Base-by-base conservation (phyloP, 2,329 filamentous ascomycete species). In the Trematosphaeria pertusa region DNA sequence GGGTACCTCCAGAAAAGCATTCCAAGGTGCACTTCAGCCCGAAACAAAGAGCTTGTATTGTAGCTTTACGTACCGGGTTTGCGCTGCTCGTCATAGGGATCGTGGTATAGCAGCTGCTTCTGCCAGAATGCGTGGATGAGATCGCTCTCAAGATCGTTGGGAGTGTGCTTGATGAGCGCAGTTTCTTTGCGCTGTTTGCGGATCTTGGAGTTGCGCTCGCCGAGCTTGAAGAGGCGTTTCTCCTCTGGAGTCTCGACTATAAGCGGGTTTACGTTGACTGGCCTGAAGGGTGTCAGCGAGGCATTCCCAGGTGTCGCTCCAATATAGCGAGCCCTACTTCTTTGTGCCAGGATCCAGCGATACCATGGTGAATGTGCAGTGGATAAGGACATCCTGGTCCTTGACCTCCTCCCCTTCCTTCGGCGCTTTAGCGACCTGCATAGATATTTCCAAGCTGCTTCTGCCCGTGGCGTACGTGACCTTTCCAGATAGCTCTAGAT, bases 311-410 rank as follows among this genome's bases (percentile, higher is more conserved):
- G n/a, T 11, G 32, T 14, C 9, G 46, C 21, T 17, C 2, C 1
- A 3, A 15, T 17, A 12, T 2, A 22, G 3, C 9, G 26, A n/a
- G 1, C 14, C 45, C 5, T 65, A 81, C 74, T 81, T 86, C 69
- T 86, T 88, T 1, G 86, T 89, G 3, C 62, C 73, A 1, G 87
- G 86, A 58, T 90, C 83, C 9, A 90, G 73, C 1, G 87, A 88
- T 0, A 90, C 87, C 87, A 91, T 90, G 0, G 87, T 90, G 62
- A 89, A 89, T 5, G 85, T 82, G 69, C 86, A 88, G n/a, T 84
- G 87, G 69, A 89, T 81, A 44, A 88, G 69, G 1, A 88, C 74
- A 64, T 88, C 86, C 33, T 86, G 81, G 2, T 82, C 75, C 52
- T 78, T 78, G 11, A 74, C 71, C 26, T 72, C 62, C 58, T 87